These are phyloP conservation scores for Calocybe gambosa DNA, from an alignment of 1,284 basidiomycete species.

Conservation along the genomic window DNA sequence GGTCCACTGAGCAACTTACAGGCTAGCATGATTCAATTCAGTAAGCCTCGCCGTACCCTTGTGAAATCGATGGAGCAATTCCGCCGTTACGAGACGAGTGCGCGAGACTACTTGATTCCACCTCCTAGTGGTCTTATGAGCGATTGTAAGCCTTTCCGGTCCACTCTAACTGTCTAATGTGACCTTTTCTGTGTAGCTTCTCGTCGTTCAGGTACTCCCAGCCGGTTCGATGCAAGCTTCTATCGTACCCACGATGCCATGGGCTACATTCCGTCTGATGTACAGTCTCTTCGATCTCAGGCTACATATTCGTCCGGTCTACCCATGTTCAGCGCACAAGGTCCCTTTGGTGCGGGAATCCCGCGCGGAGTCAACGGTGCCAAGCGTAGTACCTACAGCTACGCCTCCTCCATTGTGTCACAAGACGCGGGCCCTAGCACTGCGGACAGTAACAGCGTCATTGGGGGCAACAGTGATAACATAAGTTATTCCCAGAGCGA, in stretches of 20 bases:
- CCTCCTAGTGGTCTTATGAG: conserved; percentile 31
- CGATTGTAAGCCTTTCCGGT: conserved; percentile 38
- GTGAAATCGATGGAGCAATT: conserved; percentile 87
- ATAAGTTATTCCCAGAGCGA: conserved; percentile 78
- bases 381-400: conserved; percentile 77
- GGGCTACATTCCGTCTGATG: conserved; percentile 92
- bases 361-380: conserved; percentile 53
- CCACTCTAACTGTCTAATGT: conserved; percentile 9
- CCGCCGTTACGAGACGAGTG: conserved; percentile 83
- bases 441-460: conserved; percentile 55
- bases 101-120: conserved; percentile 57
- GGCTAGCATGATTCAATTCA: conserved; percentile 98
- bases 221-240: conserved; percentile 90
- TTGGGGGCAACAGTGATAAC: conserved; percentile 45
- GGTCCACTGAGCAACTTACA: conserved; percentile 96
- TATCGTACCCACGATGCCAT: conserved; percentile 94
- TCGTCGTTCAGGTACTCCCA: conserved; percentile 75
- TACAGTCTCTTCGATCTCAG: conserved; percentile 90
- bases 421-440: conserved; percentile 71
- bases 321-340: conserved; percentile 72
- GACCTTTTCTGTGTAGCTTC: conserved; percentile 18
- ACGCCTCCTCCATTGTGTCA: conserved; percentile 87
- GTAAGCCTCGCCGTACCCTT: conserved; percentile 84
- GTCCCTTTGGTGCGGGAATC: conserved; percentile 61
- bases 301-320: conserved; percentile 89